Evolutionary conservation across 495 filamentous ascomycete genomes (phyloP), one percentile per base, ranked within the genome.

Genomic region (Aspergillus carlsbadensis): DNA sequence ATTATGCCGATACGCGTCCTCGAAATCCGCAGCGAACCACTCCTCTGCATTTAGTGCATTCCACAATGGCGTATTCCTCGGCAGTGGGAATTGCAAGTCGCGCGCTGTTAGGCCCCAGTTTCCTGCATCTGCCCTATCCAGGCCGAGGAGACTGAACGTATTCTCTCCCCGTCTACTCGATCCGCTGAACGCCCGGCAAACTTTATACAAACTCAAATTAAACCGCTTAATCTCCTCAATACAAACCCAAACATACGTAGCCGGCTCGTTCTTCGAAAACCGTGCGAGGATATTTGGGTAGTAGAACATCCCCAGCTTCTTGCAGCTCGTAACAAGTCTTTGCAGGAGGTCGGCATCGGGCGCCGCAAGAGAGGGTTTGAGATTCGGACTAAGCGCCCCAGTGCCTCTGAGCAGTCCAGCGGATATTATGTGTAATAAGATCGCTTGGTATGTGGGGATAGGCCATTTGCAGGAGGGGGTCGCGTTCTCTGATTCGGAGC

Each of bases 391-490:
- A 8, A 29, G 4, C 4, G 26, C 4, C 26, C 4, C 26, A 29
- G 4, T 8, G 40, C 13, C n/a, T 17, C 5, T 20, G 15, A 17
- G 15, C 0, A 68, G 20, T 6, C 63, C 8, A 29, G 63, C 51
- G 40, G 66, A 65, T 10, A 71, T 68, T 6, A 68, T 50, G 26
- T 71, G 68, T 6, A 73, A 40, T 26, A 73, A 37, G 22, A 71
- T 67, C n/a, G 62, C 65, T 49, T 73, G 68, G 37, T 70, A 73
- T 11, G 61, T 65, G 1, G 70, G n/a, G 8, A 71, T 59, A 21
- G 68, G 70, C 68, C 68, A 73, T 21, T 13, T 66, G 34, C 26
- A 29, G 26, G 26, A 3, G 3, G 4, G 4, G 26, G 4, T 4
- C 8, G 26, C 26, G 54, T 42, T 43, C 3, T 63, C 54, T 34